Conservation (phyloP, 805 yeast species). For the Barnettozyma sucrosica region DNA sequence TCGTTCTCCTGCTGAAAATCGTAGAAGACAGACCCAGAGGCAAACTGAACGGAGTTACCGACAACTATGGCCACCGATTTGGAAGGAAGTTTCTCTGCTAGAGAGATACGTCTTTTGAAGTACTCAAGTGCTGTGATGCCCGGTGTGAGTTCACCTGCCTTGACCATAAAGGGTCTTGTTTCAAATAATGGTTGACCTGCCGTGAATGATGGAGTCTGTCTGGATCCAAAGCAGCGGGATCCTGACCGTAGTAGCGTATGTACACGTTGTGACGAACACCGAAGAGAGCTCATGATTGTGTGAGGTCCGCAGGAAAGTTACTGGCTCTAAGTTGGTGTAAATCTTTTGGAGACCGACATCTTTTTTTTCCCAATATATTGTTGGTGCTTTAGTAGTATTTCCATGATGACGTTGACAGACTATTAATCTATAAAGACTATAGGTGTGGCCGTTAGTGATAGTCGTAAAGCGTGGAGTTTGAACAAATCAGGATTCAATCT, state of each 20-base stretch:
- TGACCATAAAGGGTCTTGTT: slow-evolving; percentile 72
- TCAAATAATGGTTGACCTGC: slow-evolving; percentile 87
- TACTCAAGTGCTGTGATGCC: slow-evolving; percentile 85
- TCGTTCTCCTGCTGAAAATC: slow-evolving; percentile 91
- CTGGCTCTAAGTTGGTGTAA: no score
- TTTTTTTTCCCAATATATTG: background rate
- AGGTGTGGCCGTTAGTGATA: no score
- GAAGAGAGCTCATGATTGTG: background rate
- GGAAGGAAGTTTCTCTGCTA: slow-evolving; percentile 53
- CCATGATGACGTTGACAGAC: no score
- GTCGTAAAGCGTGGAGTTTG: no score
- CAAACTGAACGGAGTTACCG: slow-evolving; percentile 67
- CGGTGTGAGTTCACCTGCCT: slow-evolving; percentile 77
- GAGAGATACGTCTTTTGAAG: slow-evolving; percentile 56
- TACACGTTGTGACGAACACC: background rate
- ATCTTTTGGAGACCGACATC: background rate
- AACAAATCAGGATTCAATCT: no score
- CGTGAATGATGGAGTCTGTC: slow-evolving; percentile 29
- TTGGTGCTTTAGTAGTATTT: no score
- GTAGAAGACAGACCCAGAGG: slow-evolving; percentile 88
- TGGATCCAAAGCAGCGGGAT: background rate
- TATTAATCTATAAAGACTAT: no score
- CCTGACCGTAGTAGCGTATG: background rate
- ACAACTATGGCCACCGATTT: slow-evolving; percentile 67
- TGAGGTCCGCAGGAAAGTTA: background rate